Percentiles rank a stretch among this genome's conserved stretches.
These are phyloP conservation scores for Leccinum subrobustum DNA, from an alignment of 1,284 basidiomycete species.

Conservation along the genomic window DNA sequence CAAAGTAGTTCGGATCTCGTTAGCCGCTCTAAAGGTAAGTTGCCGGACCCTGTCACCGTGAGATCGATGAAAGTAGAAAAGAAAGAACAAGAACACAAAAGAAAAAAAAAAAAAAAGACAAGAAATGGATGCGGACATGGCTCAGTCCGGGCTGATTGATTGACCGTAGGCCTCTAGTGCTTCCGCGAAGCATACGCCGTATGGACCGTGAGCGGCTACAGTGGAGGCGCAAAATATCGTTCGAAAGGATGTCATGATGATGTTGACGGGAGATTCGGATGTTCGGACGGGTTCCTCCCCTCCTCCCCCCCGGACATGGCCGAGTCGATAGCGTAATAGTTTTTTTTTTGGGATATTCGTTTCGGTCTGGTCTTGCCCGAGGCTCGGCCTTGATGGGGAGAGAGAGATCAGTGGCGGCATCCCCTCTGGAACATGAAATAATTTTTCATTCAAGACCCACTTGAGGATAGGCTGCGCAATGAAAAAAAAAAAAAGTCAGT, in stretches of 20 bases:
- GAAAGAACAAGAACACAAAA: neutral
- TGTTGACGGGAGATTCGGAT: neutral
- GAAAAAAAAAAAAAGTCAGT: neutral
- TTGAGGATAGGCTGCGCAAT: slow-evolving; percentile 1
- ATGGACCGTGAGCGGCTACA: slow-evolving; percentile 12
- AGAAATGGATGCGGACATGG: neutral
- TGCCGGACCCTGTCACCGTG: slow-evolving; percentile 7
- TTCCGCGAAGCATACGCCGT: slow-evolving; percentile 27
- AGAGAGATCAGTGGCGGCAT: neutral
- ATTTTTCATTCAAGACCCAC: slow-evolving; percentile 2
- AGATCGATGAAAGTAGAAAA: neutral
- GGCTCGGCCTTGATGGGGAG: neutral
- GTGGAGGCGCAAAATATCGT: neutral
- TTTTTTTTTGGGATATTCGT: neutral
- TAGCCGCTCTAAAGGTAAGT: slow-evolving; percentile 5
- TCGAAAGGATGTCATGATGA: neutral
- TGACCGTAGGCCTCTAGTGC: slow-evolving; percentile 10
- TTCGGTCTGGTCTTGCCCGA: neutral
- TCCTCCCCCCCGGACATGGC: neutral
- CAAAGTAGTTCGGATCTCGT: neutral
- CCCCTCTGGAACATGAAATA: slow-evolving; percentile 1
- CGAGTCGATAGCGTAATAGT: slow-evolving; percentile 3
- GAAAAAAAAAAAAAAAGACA: neutral
- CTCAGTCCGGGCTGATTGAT: neutral
- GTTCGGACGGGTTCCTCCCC: neutral